A percentile compares a stretch with the other conserved stretches of the same genome.
Conservation (phyloP, 1,284 basidiomycete genomes). For the Fomitopsis betulina region DNA sequence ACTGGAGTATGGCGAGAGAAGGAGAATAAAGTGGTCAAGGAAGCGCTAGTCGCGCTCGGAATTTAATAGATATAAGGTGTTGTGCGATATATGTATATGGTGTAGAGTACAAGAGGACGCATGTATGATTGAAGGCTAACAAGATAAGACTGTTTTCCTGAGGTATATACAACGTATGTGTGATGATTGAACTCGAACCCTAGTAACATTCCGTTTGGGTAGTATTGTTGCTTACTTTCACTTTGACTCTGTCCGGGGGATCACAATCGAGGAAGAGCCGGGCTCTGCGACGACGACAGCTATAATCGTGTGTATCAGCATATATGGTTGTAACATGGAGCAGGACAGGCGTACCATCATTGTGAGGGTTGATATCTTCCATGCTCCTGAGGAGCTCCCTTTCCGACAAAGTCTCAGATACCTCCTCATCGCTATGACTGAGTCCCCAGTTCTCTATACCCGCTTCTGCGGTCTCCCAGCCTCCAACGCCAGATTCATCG, state of each 20-base stretch:
- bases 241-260: background rate
- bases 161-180: constrained; percentile 1
- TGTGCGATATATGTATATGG: constrained; percentile 5
- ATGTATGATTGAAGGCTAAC: background rate
- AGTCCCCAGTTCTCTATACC: constrained; percentile 21
- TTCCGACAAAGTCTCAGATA: constrained; percentile 22
- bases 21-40: constrained; percentile 34
- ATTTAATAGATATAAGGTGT: constrained; percentile 18
- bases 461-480: constrained; percentile 18
- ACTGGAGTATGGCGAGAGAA: constrained; percentile 35
- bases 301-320: background rate
- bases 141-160: background rate
- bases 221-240: background rate
- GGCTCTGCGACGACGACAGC: background rate
- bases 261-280: background rate
- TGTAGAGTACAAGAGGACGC: constrained; percentile 4
- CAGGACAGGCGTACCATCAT: background rate
- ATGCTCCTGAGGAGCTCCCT: constrained; percentile 12
- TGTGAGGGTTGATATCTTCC: background rate
- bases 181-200: too few relatives aligned
- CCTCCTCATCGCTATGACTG: constrained; percentile 21
- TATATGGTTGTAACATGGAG: background rate
- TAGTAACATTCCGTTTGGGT: too few relatives aligned
- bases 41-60: constrained; percentile 10
- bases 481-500: background rate